phyloP scores from a whole-genome alignment of 768 basidiomycete genomes.

The Lactarius akahatsu region DNA sequence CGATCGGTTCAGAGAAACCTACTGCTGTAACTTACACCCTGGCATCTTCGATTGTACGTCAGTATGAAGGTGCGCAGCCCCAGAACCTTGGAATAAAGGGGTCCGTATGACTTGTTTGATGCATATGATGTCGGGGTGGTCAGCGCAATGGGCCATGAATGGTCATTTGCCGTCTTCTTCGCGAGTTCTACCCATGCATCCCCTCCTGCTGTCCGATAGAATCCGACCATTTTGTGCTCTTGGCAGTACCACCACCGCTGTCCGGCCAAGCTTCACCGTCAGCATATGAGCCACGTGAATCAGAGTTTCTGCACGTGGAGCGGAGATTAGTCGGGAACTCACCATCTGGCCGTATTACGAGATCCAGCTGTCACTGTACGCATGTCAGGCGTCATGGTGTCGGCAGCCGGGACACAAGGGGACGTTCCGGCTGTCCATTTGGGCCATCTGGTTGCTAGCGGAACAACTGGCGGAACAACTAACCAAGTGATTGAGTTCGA shows the following conservation, averaged over 20 bases:
- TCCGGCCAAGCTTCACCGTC: no score
- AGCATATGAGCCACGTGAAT: neutral
- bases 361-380: slow-evolving; percentile 47
- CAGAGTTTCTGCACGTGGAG: neutral
- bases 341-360: slow-evolving; percentile 41
- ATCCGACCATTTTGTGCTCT: slow-evolving; percentile 42
- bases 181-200: slow-evolving; percentile 50
- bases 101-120: slow-evolving; percentile 46
- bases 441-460: slow-evolving; percentile 11
- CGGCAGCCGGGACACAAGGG: slow-evolving; percentile 40
- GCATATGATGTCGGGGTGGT: slow-evolving; percentile 36
- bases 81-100: slow-evolving; percentile 52
- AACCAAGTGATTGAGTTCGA: neutral
- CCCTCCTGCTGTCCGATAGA: slow-evolving; percentile 58
- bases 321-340: slow-evolving; percentile 31
- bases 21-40: slow-evolving; percentile 53
- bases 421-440: slow-evolving; percentile 67
- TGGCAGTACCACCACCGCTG: neutral
- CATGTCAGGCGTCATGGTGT: slow-evolving; percentile 41
- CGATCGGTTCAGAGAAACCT: slow-evolving; percentile 31
- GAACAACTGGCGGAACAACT: slow-evolving; percentile 1
- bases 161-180: slow-evolving; percentile 51
- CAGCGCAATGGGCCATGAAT: slow-evolving; percentile 51
- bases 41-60: slow-evolving; percentile 58
- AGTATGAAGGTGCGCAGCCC: slow-evolving; percentile 63